These are phyloP conservation scores for Rhododendron mucronatum DNA, from an alignment of 148 eudicot species.

Conservation along the genomic window DNA sequence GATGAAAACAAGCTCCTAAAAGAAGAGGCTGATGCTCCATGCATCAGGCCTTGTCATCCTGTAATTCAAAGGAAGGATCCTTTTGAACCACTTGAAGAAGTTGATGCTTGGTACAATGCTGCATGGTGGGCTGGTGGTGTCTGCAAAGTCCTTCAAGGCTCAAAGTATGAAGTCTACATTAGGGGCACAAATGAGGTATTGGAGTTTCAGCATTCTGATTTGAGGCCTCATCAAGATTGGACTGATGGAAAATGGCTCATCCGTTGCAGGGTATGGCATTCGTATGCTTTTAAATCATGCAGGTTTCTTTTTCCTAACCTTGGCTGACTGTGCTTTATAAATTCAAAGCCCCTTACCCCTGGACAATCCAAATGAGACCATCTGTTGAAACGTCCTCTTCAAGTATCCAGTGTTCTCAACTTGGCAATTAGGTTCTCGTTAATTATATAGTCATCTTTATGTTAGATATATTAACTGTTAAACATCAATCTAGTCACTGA, in stretches of 20 bases:
- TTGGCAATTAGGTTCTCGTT: background rate
- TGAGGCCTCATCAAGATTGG: constrained; percentile 47
- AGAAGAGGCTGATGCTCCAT: constrained; percentile 29
- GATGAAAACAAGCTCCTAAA: constrained; percentile 17
- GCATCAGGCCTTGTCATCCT: constrained; percentile 38
- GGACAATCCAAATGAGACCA: background rate
- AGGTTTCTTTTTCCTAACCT: background rate
- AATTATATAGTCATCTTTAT: background rate
- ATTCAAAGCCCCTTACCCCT: background rate
- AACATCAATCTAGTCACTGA: background rate
- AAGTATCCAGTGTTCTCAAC: background rate
- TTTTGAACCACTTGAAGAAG: constrained; percentile 28
- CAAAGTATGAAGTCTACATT: constrained; percentile 31
- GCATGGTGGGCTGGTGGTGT: constrained; percentile 41
- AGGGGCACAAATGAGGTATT: constrained; percentile 17
- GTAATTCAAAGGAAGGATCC: constrained; percentile 24
- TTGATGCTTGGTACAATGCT: constrained; percentile 43
- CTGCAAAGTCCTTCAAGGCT: constrained; percentile 18
- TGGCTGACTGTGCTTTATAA: background rate
- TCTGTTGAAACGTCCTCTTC: background rate
- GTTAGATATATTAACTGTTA: background rate
- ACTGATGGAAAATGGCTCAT: constrained; percentile 28
- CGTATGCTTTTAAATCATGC: background rate
- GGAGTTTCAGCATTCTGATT: constrained; percentile 37
- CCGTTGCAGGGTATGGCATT: constrained; percentile 11